phyloP scores from a whole-genome alignment of 129 eudicot genomes.

The Solidago caesia region DNA sequence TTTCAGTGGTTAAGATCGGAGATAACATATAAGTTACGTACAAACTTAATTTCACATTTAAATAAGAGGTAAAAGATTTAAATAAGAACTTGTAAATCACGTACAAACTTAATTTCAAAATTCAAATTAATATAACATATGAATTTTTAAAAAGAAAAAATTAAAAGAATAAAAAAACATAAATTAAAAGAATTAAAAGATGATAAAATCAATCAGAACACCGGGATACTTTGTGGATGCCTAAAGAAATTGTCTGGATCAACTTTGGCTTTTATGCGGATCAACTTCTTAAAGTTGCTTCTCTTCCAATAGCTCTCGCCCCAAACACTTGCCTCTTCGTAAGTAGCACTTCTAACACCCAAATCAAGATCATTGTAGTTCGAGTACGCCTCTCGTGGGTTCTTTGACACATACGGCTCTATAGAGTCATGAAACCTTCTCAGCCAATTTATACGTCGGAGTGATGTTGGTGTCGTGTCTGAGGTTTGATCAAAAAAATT shows the following conservation, averaged over 20 bases:
- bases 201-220: background rate
- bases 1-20: no score
- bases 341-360: slow-evolving; percentile 15
- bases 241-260: slow-evolving; percentile 28
- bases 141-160: no score
- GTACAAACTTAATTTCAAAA: no score
- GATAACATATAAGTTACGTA: no score
- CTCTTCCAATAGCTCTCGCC: slow-evolving; percentile 27
- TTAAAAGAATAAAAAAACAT: no score
- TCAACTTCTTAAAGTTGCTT: slow-evolving; percentile 26
- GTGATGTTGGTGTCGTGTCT: background rate
- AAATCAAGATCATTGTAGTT: slow-evolving; percentile 36
- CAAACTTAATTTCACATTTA: no score
- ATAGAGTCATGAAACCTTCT: slow-evolving; percentile 6
- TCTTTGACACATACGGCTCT: slow-evolving; percentile 30
- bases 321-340: slow-evolving; percentile 28
- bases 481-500: background rate
- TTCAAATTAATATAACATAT: no score
- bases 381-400: slow-evolving; percentile 25
- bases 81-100: no score
- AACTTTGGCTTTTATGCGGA: slow-evolving; percentile 22
- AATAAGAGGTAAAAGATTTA: no score
- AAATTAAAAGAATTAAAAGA: no score
- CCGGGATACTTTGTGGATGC: slow-evolving; percentile 33
- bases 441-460: slow-evolving; percentile 13